Conservation (phyloP, 106 monocot species). For the Dioscorea alata region DNA sequence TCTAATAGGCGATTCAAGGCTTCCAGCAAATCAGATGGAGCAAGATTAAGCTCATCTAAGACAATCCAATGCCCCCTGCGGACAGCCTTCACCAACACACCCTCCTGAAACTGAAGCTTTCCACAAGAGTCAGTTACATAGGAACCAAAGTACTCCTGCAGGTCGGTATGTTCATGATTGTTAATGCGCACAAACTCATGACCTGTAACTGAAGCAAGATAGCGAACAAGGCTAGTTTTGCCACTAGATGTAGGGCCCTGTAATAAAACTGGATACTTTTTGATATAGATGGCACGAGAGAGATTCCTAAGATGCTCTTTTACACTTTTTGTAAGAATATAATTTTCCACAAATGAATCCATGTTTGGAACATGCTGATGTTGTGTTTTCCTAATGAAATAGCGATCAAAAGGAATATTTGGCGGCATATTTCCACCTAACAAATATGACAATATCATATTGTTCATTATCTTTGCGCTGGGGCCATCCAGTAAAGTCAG, state of each 20-base stretch:
- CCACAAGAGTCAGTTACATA: slow-evolving; percentile 79
- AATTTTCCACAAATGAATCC: slow-evolving; percentile 29
- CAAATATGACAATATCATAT: slow-evolving; percentile 42
- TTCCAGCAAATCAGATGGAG: slow-evolving; percentile 93
- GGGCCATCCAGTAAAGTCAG: slow-evolving; percentile 70
- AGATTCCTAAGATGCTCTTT: slow-evolving; percentile 67
- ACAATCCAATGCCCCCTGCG: slow-evolving; percentile 92
- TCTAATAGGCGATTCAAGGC: slow-evolving; percentile 87
- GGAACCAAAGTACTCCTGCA: slow-evolving; percentile 94
- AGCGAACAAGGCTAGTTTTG: slow-evolving; percentile 90
- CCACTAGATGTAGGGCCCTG: slow-evolving; percentile 99
- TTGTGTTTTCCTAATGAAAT: slow-evolving; percentile 25
- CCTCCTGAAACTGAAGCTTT: slow-evolving; percentile 86
- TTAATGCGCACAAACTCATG: slow-evolving; percentile 95
- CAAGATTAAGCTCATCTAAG: slow-evolving; percentile 96
- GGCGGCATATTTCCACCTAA: slow-evolving; percentile 32
- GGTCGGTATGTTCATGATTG: slow-evolving; percentile 98
- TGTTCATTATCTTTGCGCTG: slow-evolving; percentile 69
- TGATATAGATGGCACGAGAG: slow-evolving; percentile 87
- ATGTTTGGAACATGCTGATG: slow-evolving; percentile 3
- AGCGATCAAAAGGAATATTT: slow-evolving; percentile 43
- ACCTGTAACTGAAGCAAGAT: slow-evolving; percentile 76
- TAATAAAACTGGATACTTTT: slow-evolving; percentile 84
- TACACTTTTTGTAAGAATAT: slow-evolving; percentile 77
- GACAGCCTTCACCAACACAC: slow-evolving; percentile 87